Conservation (phyloP, 345 rosid species). For the Rhodamnia argentea region DNA sequence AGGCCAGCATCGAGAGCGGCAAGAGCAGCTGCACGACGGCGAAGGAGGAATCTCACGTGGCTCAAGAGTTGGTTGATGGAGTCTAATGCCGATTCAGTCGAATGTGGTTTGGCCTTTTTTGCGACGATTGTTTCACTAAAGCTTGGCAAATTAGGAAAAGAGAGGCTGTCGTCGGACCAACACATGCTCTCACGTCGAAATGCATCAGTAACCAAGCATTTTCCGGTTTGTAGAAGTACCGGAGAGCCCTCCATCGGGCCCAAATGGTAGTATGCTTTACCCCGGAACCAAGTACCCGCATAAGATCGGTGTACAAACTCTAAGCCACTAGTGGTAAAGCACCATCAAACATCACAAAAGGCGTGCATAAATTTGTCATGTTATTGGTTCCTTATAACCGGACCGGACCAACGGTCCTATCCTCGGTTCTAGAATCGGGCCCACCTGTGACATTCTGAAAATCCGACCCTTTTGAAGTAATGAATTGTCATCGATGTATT, state of each 20-base stretch:
- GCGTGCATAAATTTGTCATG: no score
- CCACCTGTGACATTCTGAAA: no score
- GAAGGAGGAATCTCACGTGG: constrained; percentile 33
- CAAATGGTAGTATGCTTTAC: constrained; percentile 37
- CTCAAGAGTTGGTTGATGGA: constrained; percentile 16
- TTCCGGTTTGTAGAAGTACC: constrained; percentile 37
- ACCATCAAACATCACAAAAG: background rate
- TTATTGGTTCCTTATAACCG: no score
- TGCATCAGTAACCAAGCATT: constrained; percentile 32
- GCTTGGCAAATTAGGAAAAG: constrained; percentile 15
- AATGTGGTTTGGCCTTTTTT: background rate
- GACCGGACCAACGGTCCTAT: no score
- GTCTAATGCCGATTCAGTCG: constrained; percentile 7
- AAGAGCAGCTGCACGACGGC: constrained; percentile 12
- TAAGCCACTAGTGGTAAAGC: background rate
- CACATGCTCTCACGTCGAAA: constrained; percentile 36
- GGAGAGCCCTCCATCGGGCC: constrained; percentile 46
- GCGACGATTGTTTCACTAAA: constrained; percentile 6
- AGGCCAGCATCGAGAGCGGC: no score
- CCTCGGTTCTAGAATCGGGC: no score
- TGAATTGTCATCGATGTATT: no score
- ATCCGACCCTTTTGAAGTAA: no score
- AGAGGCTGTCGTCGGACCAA: constrained; percentile 42
- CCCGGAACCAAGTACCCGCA: constrained; percentile 30
- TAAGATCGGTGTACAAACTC: background rate